A percentile compares a stretch with the other conserved stretches of the same genome.
phyloP scores from a whole-genome alignment of 164 flowering plant genomes.

The Liriodendron chinense region DNA sequence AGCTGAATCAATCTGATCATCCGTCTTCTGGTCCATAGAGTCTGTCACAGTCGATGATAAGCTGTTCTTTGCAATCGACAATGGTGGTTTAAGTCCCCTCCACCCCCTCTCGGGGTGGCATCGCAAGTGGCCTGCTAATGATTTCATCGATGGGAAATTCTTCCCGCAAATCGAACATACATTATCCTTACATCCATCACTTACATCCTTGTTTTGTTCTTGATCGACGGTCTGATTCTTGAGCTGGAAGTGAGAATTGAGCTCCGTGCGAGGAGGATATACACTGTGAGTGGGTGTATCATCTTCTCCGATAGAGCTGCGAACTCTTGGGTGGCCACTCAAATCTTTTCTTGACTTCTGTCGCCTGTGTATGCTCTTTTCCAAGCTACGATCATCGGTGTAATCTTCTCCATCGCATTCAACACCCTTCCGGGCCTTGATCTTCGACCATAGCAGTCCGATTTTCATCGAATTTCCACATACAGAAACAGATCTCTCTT shows the following conservation, averaged over 20 bases:
- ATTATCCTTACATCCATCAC: too few relatives aligned
- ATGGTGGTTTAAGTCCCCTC: background rate
- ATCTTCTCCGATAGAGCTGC: conserved; percentile 5
- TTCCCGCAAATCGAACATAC: conserved; percentile 39
- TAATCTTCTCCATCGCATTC: background rate
- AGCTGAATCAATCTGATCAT: conserved; percentile 17
- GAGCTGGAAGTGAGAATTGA: background rate
- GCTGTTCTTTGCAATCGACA: conserved; percentile 6
- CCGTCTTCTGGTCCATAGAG: background rate
- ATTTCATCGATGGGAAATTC: conserved; percentile 42
- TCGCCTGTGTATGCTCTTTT: conserved; percentile 6
- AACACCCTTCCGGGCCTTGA: background rate
- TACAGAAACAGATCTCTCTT: background rate
- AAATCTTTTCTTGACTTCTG: conserved; percentile 51
- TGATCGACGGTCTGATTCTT: background rate
- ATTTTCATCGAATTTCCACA: background rate
- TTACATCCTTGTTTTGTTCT: background rate
- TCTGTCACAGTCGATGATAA: conserved; percentile 13
- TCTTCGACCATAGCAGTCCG: background rate
- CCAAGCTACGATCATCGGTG: background rate
- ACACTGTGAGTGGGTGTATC: background rate
- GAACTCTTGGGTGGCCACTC: conserved; percentile 61
- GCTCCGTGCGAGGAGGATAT: background rate
- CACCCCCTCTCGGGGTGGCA: conserved; percentile 7
- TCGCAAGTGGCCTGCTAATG: conserved; percentile 72